These are phyloP conservation scores for Staphylotrichum longicolle DNA, from an alignment of 495 filamentous ascomycete genomes.

Conservation along the genomic window DNA sequence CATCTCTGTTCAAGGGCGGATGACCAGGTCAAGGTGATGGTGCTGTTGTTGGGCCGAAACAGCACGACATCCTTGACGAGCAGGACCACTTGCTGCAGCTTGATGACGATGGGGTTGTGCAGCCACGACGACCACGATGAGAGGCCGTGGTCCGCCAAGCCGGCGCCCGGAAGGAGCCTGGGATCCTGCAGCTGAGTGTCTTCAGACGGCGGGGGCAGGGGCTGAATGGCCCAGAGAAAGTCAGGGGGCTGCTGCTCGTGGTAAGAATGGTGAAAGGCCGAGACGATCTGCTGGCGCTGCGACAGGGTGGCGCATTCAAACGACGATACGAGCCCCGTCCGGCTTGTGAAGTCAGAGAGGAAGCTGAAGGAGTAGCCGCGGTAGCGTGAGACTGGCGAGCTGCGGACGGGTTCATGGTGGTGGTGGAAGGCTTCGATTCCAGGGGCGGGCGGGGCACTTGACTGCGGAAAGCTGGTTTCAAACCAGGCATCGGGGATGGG, in stretches of 20 bases:
- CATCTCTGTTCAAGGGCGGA: slow-evolving; percentile 29
- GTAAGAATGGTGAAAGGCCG: slow-evolving; percentile 24
- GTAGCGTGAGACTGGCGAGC: slow-evolving; percentile 15
- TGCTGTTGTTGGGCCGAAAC: slow-evolving; percentile 29
- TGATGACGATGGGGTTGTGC: slow-evolving; percentile 28
- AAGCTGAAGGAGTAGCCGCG: slow-evolving; percentile 30
- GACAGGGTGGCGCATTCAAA: slow-evolving; percentile 34
- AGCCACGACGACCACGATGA: slow-evolving; percentile 25
- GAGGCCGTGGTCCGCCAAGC: not conserved
- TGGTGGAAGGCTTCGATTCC: slow-evolving; percentile 8
- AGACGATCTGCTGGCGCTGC: slow-evolving; percentile 29
- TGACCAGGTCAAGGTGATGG: slow-evolving; percentile 30
- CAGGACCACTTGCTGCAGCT: slow-evolving; percentile 31
- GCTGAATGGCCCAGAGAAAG: not conserved
- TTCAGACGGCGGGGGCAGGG: slow-evolving; percentile 2
- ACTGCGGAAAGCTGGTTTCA: slow-evolving; percentile 12
- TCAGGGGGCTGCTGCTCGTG: slow-evolving; percentile 20
- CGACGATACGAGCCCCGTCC: slow-evolving; percentile 32
- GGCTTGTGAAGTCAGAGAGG: slow-evolving; percentile 34
- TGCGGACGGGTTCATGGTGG: slow-evolving; percentile 2
- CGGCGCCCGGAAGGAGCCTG: not conserved
- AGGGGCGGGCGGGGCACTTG: not conserved
- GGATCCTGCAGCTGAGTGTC: not conserved
- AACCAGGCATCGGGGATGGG: slow-evolving; percentile 22
- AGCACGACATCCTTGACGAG: slow-evolving; percentile 28